Conservation (phyloP, 2,329 filamentous ascomycete species). For the Pseudogymnoascus sp. region DNA sequence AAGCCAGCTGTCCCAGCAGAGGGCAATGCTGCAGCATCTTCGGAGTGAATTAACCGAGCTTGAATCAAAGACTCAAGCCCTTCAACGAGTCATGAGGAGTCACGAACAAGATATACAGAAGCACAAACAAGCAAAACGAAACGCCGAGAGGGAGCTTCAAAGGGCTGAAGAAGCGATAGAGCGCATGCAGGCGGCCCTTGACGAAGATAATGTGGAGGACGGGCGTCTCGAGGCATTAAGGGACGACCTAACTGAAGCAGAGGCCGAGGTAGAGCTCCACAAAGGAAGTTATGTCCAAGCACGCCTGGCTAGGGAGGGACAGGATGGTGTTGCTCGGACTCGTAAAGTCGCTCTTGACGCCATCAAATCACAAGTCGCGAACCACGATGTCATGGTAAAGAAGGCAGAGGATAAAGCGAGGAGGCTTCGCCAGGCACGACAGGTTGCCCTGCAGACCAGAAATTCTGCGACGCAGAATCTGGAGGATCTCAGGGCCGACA, state of each 20-base stretch:
- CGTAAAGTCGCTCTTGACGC: constrained; percentile 32
- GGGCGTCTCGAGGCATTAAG: constrained; percentile 53
- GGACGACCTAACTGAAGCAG: constrained; percentile 45
- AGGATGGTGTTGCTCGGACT: constrained; percentile 32
- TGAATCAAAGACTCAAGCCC: constrained; percentile 22
- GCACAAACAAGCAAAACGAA: constrained; percentile 38
- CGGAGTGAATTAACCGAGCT: constrained; percentile 46
- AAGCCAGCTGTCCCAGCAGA: constrained; percentile 50
- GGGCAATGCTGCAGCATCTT: constrained; percentile 44
- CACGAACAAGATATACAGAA: constrained; percentile 38
- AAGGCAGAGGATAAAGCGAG: constrained; percentile 49
- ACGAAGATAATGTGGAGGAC: constrained; percentile 60
- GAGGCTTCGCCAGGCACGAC: constrained; percentile 40
- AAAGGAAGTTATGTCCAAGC: constrained; percentile 49
- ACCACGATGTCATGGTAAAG: constrained; percentile 35
- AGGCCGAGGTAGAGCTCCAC: constrained; percentile 38
- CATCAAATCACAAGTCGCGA: constrained; percentile 31
- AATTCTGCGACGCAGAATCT: constrained; percentile 49
- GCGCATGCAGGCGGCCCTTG: constrained; percentile 48
- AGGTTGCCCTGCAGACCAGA: constrained; percentile 49
- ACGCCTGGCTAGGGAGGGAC: constrained; percentile 39
- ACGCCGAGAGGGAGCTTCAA: constrained; percentile 50
- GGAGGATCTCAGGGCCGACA: constrained; percentile 40
- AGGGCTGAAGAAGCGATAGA: constrained; percentile 51
- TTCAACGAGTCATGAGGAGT: constrained; percentile 29